Base-by-base conservation (phyloP, 441 rosid species). In the Viola pubescens region DNA sequence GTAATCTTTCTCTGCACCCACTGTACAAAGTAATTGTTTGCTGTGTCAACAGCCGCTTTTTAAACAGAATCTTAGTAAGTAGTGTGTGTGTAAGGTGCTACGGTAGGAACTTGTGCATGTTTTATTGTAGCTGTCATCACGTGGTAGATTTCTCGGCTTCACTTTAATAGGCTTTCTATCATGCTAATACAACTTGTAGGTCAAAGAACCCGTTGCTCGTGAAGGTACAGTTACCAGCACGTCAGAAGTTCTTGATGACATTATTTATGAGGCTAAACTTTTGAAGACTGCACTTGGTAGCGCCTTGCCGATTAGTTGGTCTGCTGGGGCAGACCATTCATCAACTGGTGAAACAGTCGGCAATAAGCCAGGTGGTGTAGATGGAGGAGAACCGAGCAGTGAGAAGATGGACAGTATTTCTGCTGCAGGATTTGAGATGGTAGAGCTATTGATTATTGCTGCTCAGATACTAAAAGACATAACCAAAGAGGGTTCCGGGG, bases 401-500 rank as follows among this genome's bases (percentile, higher is more conserved):
- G 86, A 81, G 62, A 91, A 71, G 63, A 75, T 83, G 8, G 98
- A 91, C 71, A 60, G 81, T 52, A 87, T 94, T 66, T 77, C 87
- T 59, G 97, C 88, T 58, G 96, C 95, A 10, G 99, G 98, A 58
- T 79, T 82, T 58, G 97, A 88, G 80, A 88, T 94, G 98, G 97
- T 94, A 73, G 96, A 94, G 72, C 94, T 94, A n/a, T 73, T 94
- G 40, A 79, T 88, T 56, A 82, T 91, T 60, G 84, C 97, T 51
- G 85, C 94, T 64, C 82, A 82, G 67, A 54, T 77, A 53, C 61
- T 91, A 69, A 80, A 79, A 73, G 85, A 73, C 11, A 56, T 52
- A 34, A 62, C 63, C 26, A 56, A 12, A 60, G 48, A 48, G n/a
- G 56, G 61, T 40, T 55, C 62, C 41, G 55, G 39, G 62, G 65